These are phyloP conservation scores for Phymatotrichopsis omnivora DNA, from an alignment of 2,329 filamentous ascomycete species.

Conservation along the genomic window DNA sequence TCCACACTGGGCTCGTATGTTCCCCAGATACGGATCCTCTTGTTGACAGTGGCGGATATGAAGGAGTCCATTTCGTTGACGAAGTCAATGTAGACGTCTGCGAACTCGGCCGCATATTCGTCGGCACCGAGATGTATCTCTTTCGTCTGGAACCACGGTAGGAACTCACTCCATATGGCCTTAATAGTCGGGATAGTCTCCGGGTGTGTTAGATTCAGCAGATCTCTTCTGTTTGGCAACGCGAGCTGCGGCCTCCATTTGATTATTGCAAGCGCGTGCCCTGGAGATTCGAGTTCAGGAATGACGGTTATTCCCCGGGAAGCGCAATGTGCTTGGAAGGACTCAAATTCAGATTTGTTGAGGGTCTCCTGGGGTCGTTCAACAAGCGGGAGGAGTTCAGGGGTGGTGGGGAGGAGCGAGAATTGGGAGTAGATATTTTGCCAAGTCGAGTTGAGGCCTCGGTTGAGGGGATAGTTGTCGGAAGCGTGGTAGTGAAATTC, in stretches of 20 bases:
- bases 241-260: slow-evolving; percentile 51
- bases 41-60: slow-evolving; percentile 38
- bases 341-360: slow-evolving; percentile 42
- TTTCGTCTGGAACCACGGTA: slow-evolving; percentile 48
- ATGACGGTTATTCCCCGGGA: slow-evolving; percentile 48
- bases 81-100: slow-evolving; percentile 44
- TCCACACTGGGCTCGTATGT: slow-evolving; percentile 39
- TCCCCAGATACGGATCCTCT: slow-evolving; percentile 47
- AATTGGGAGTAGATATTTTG: slow-evolving; percentile 41
- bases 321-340: slow-evolving; percentile 45
- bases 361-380: slow-evolving; percentile 47
- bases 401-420: slow-evolving; percentile 34
- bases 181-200: slow-evolving; percentile 46
- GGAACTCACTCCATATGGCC: slow-evolving; percentile 44
- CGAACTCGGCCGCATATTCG: slow-evolving; percentile 42
- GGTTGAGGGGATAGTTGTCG: slow-evolving; percentile 43
- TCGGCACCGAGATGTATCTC: slow-evolving; percentile 48
- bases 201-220: slow-evolving; percentile 48
- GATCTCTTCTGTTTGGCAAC: slow-evolving; percentile 39
- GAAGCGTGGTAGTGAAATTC: slow-evolving; percentile 44
- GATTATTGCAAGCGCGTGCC: slow-evolving; percentile 47
- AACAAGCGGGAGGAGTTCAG: slow-evolving; percentile 12
- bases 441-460: slow-evolving; percentile 41
- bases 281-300: slow-evolving; percentile 51
- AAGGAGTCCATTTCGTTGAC: slow-evolving; percentile 45